Evolutionary conservation across 83 land plant genomes (phyloP), one percentile per base, ranked within the genome.

Genomic region (Diphasiastrum complanatum): DNA sequence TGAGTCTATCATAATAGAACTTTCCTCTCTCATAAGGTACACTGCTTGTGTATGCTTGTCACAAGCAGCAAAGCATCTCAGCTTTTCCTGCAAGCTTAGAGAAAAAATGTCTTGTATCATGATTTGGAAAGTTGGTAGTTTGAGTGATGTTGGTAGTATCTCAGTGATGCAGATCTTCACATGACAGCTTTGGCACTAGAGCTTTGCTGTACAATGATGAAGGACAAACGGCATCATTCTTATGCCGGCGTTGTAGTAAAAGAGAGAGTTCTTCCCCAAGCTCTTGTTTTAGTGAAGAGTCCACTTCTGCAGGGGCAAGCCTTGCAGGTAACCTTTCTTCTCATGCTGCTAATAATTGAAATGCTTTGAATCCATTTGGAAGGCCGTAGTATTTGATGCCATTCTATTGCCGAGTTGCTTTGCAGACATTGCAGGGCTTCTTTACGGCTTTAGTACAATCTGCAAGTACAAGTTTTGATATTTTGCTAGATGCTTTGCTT

Each of bases 231-330:
- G 34, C 78, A 84, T 33, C 79, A 75, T 33, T 49, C 76, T 26
- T 80, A 66, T 76, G 80, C 95, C 74, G 84, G 84, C 27, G 47
- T 58, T 51, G 78, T 79, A 45, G 79, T 89, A 45, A 68, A 80
- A 36, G 65, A 72, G 14, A 86, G 73, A 78, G 96, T 93, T 60
- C 91, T 93, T 61, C 89, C 91, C 29, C 99, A 93, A 60, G 92
- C 91, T 45, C 79, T 93, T 25, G 64, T 85, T 19, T 68, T 93
- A 30, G 79, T 93, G 5, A 81, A 79, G 48, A 93, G 99, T 61
- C 80, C 99, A 14, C 66, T 93, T 52, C 72, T 89, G 47, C 99
- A 89, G 72, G 89, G 99, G 23, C 99, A 93, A 78, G 99, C 96
- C 16, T 76, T 89, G 23, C 72, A 79, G 78, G 96, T 86, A 83